A percentile compares a stretch with the other conserved stretches of the same genome.
Evolutionary conservation across 2,329 filamentous ascomycete species (phyloP).

Genomic region (Camillea tinctor): DNA sequence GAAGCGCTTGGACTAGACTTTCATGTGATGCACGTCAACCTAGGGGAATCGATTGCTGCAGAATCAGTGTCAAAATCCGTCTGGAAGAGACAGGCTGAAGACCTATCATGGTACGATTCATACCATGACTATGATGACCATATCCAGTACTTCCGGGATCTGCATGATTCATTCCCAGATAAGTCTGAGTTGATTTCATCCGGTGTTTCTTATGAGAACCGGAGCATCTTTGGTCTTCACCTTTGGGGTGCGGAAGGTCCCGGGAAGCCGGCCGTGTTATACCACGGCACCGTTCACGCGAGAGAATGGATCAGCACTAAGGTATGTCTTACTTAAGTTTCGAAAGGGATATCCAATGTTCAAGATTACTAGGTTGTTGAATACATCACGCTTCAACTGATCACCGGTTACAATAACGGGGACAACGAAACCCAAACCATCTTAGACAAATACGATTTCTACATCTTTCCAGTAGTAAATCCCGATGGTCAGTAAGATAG

Average conservation of each 20-base stretch:
- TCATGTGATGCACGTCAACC: conserved; percentile 30
- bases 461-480: conserved; percentile 62
- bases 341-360: not conserved
- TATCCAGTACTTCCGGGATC: conserved; percentile 42
- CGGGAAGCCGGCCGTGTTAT: conserved; percentile 49
- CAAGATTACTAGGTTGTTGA: conserved; percentile 36
- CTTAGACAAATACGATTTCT: conserved; percentile 62
- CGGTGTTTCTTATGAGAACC: conserved; percentile 44
- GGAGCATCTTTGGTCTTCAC: conserved; percentile 58
- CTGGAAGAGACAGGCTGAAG: conserved; percentile 26
- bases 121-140: conserved; percentile 54
- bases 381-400: conserved; percentile 46
- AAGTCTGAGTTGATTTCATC: conserved; percentile 47
- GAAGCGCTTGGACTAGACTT: conserved; percentile 31
- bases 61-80: conserved; percentile 21
- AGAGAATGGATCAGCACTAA: conserved; percentile 55
- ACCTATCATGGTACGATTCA: conserved; percentile 45
- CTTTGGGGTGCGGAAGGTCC: conserved; percentile 44
- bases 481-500: conserved; percentile 51
- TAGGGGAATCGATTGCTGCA: conserved; percentile 29
- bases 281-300: conserved; percentile 53
- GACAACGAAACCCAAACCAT: conserved; percentile 39
- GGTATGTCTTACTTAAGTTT: conserved; percentile 46
- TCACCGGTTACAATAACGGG: conserved; percentile 40
- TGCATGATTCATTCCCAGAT: conserved; percentile 41